A percentile compares a stretch with the other conserved stretches of the same genome.
Evolutionary conservation across 2,329 filamentous ascomycete genomes (phyloP).

Genomic region (Sporothrix pseudoabietina): DNA sequence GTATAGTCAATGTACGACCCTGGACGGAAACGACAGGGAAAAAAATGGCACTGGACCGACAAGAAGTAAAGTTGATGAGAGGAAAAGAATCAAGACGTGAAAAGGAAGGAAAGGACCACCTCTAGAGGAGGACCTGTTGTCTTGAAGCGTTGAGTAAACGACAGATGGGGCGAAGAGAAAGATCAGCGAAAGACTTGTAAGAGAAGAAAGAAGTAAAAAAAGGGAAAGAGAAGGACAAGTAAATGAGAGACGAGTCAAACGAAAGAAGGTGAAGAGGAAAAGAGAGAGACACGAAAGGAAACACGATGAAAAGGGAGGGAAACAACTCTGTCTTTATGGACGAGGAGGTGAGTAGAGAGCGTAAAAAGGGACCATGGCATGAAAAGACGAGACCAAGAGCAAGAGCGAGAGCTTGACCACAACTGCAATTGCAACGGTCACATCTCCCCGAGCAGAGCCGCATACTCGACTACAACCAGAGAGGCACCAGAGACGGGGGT

Average conservation of each 20-base stretch:
- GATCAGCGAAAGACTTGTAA: neutral
- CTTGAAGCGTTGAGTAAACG: neutral
- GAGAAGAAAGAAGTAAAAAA: slow-evolving; percentile 3
- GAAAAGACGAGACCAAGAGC: neutral
- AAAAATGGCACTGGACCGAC: neutral
- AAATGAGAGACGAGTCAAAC: neutral
- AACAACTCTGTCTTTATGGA: slow-evolving; percentile 22
- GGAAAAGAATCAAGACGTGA: neutral
- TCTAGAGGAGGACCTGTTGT: slow-evolving; percentile 7
- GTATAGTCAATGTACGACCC: slow-evolving; percentile 11
- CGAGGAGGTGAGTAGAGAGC: neutral
- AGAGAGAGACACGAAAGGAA: neutral
- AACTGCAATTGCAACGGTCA: neutral
- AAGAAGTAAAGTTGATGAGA: neutral
- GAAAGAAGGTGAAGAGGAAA: slow-evolving; percentile 12
- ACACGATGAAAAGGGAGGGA: slow-evolving; percentile 7
- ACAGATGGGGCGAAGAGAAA: neutral
- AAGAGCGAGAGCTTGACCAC: neutral
- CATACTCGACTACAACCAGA: slow-evolving; percentile 10
- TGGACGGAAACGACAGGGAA: slow-evolving; percentile 11
- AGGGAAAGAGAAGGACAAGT: slow-evolving; percentile 12
- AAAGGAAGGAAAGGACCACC: neutral
- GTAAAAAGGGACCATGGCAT: neutral
- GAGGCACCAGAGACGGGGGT: neutral
- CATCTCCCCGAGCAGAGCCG: neutral